phyloP scores from a whole-genome alignment of 129 eudicot genomes.

The Silybum marianum region DNA sequence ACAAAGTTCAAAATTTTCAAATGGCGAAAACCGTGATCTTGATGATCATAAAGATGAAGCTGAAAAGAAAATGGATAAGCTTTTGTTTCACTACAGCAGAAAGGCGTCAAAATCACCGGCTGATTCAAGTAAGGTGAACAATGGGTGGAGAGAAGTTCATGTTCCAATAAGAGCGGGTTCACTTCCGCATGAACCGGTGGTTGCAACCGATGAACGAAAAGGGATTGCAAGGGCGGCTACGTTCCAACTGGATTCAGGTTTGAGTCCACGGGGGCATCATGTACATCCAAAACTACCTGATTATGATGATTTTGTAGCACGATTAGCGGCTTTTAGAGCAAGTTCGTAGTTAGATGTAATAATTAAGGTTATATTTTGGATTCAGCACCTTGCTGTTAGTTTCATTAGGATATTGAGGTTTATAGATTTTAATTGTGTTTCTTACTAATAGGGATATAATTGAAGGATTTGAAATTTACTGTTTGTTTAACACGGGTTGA shows the following conservation, averaged over 20 bases:
- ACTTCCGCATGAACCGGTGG: slow-evolving; percentile 42
- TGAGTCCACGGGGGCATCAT: slow-evolving; percentile 38
- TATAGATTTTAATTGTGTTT: background rate
- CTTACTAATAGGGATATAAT: background rate
- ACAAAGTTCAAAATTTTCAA: background rate
- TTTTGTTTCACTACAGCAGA: slow-evolving; percentile 49
- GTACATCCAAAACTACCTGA: slow-evolving; percentile 80
- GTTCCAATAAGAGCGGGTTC: slow-evolving; percentile 40
- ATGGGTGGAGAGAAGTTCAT: slow-evolving; percentile 3
- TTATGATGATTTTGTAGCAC: slow-evolving; percentile 74
- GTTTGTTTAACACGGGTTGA: background rate
- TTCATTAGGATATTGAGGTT: background rate
- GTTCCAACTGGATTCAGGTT: slow-evolving; percentile 31
- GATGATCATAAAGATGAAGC: slow-evolving; percentile 42
- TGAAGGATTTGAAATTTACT: background rate
- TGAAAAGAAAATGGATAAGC: slow-evolving; percentile 44
- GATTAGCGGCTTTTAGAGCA: slow-evolving; percentile 56
- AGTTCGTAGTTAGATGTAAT: slow-evolving; percentile 12
- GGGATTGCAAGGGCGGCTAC: slow-evolving; percentile 51
- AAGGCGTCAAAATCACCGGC: slow-evolving; percentile 30
- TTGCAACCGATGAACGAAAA: slow-evolving; percentile 27
- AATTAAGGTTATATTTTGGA: background rate
- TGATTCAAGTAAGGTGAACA: slow-evolving; percentile 7
- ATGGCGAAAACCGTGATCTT: slow-evolving; percentile 28
- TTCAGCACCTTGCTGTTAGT: slow-evolving; percentile 32